Base-by-base conservation (phyloP, 805 yeast genomes). In the Barnettozyma sp. region DNA sequence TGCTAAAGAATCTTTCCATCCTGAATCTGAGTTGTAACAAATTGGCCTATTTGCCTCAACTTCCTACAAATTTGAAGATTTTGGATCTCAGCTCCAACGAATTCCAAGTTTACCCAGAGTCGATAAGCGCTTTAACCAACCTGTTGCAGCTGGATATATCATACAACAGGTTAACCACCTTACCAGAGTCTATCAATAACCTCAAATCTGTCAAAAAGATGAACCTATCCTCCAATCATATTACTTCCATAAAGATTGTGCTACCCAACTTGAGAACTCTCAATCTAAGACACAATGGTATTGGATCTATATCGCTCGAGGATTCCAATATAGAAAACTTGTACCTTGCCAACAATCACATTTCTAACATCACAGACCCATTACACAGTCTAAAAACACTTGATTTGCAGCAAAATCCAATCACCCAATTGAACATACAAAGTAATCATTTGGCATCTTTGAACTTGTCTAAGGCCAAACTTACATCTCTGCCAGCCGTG, bases 51-150 rank as follows among this genome's bases (percentile, higher is more conserved):
- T 59, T 88, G 27, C 94, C 94, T 1, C 65, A 65, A 21, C 66
- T 75, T 0, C 68, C 68, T 15, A 60, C 84, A 28, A 63, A 63
- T 29, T 61, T 84, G 46, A 69, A 71, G 38, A 57, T 70, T 6
- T 60, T 92, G 44, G 85, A 92, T 53, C 59, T 92, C 30, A 76
- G 95, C 2, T 87, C 95, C 3, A 92, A 94, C 54, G 65, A 71
- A 41, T 74, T 83, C 50, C 68, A 68, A 30, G 46, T 45, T 2
- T 78, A 76, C 42, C 94, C 92, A 1, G 80, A 73, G 35, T 71
- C 80, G 2, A 62, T 90, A 14, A 74, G 76, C 44, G 67, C 71
- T 17, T 66, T 90, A 42, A 52, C 65, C 0, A 71, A 70, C 34
- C 66, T 90, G 36, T 60, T 65, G 28, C 80, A 79, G 36, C 65